Evolutionary conservation across 805 yeast genomes (phyloP).

Genomic region (Cyberlindnera xylosilytica): DNA sequence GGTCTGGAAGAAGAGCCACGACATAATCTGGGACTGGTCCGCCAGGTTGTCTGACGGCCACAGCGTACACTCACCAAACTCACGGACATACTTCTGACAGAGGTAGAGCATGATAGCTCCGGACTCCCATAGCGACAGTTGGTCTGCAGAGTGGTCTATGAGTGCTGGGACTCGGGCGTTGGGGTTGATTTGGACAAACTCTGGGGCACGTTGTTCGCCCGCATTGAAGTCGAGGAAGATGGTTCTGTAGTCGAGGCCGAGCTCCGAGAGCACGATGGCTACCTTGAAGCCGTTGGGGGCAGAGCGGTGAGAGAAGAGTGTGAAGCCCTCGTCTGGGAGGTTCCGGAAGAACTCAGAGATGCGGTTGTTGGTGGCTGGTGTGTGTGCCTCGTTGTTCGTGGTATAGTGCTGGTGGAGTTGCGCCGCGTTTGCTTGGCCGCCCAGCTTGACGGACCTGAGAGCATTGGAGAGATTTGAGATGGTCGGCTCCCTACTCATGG

Average conservation of each 20-base stretch:
- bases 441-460: constrained; percentile 32
- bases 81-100: constrained; percentile 63
- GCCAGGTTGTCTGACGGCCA: constrained; percentile 70
- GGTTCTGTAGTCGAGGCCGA: constrained; percentile 75
- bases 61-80: constrained; percentile 66
- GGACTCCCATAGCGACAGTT: constrained; percentile 88
- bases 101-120: constrained; percentile 87
- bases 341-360: constrained; percentile 69
- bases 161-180: constrained; percentile 95
- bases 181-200: constrained; percentile 90
- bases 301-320: constrained; percentile 78
- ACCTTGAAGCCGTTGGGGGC: constrained; percentile 98
- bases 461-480: constrained; percentile 42
- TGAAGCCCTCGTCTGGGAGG: constrained; percentile 78
- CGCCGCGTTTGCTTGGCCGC: constrained; percentile 7
- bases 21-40: constrained; percentile 79
- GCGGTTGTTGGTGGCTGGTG: constrained; percentile 45
- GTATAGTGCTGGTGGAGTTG: constrained; percentile 15
- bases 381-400: constrained; percentile 9
- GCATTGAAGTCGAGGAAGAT: constrained; percentile 80
- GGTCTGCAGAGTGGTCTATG: constrained; percentile 80
- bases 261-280: constrained; percentile 83
- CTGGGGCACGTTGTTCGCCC: constrained; percentile 92
- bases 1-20: constrained; percentile 94
- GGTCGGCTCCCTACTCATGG: constrained; percentile 23